A percentile compares a stretch with the other conserved stretches of the same genome.
Conservation (phyloP, 495 filamentous ascomycete species). For the Pyrenula massariospora region DNA sequence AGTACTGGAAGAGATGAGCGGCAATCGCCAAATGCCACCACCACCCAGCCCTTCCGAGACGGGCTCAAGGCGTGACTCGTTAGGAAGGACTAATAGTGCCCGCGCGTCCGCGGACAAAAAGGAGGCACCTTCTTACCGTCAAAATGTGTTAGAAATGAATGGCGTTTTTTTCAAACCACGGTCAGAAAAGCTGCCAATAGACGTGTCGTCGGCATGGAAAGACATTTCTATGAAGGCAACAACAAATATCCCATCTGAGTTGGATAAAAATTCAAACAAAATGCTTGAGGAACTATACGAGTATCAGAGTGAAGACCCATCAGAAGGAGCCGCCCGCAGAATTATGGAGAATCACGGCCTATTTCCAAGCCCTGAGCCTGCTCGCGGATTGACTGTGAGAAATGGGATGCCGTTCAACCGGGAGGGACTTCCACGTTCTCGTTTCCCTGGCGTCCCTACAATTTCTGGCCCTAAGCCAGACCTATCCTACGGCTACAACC, state of each 20-base stretch:
- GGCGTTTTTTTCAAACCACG: neutral
- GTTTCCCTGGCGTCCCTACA: neutral
- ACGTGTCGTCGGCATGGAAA: neutral
- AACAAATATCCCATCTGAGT: neutral
- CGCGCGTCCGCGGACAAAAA: neutral
- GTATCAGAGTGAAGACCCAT: neutral
- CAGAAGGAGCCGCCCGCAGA: neutral
- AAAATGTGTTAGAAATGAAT: neutral
- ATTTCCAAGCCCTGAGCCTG: neutral
- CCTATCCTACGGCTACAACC: neutral
- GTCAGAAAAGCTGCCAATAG: neutral
- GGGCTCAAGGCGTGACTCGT: neutral
- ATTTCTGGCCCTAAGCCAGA: neutral
- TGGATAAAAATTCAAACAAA: neutral
- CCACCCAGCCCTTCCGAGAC: neutral
- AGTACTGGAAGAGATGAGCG: neutral
- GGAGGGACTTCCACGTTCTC: neutral
- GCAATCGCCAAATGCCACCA: neutral
- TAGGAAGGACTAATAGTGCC: neutral
- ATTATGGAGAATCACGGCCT: neutral
- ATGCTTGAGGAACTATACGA: neutral
- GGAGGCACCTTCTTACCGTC: neutral
- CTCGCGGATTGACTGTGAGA: neutral
- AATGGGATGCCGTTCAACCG: neutral
- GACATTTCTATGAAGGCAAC: neutral